These are phyloP conservation scores for Rhizoclosmatium globosum DNA, from an alignment of 192 early-diverging fungal species.

Conservation along the genomic window DNA sequence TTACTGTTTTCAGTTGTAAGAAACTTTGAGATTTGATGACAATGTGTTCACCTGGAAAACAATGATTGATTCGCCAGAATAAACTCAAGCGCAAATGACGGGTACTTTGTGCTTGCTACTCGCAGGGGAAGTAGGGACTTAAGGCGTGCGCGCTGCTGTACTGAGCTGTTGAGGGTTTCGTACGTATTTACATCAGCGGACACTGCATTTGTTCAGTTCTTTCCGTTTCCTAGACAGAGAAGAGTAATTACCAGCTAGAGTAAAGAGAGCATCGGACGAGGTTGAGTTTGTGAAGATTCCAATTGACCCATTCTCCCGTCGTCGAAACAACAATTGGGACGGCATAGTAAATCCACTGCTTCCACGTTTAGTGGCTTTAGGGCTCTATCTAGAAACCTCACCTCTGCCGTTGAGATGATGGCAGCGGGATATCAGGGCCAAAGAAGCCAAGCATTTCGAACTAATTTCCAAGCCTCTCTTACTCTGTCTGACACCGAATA, in stretches of 20 bases:
- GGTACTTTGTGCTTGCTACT: conserved; percentile 11
- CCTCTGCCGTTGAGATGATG: background rate
- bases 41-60: background rate
- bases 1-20: background rate
- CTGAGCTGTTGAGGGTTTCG: background rate
- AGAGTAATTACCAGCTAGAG: too few relatives aligned
- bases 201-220: too few relatives aligned
- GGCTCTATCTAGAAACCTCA: background rate
- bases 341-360: background rate
- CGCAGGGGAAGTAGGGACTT: conserved; percentile 4
- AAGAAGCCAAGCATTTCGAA: background rate
- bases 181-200: background rate
- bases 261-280: too few relatives aligned
- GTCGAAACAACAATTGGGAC: background rate
- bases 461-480: background rate
- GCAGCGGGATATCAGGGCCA: background rate
- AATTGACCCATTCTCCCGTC: background rate
- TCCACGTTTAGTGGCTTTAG: background rate
- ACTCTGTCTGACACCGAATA: too few relatives aligned
- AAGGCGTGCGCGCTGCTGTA: conserved; percentile 2
- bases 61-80: background rate
- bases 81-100: conserved; percentile 14
- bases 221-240: too few relatives aligned
- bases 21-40: background rate
- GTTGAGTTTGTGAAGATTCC: background rate